Percentiles rank a stretch among this genome's conserved stretches.
Evolutionary conservation across 2,329 filamentous ascomycete genomes (phyloP).

Genomic region (Fusarium sp.): DNA sequence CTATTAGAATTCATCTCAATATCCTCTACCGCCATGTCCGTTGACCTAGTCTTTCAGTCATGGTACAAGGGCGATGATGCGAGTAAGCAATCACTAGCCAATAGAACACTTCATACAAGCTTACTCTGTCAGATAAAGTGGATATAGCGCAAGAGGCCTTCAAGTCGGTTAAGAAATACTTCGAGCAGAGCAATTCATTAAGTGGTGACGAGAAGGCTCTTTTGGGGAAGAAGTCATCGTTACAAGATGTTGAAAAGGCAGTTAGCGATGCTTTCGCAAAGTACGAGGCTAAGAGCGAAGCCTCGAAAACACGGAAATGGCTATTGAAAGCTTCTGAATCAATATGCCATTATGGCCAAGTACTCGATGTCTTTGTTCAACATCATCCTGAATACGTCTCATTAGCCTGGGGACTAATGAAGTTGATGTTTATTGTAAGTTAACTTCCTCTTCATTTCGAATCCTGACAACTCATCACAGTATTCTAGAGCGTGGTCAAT

Average conservation of each 20-base stretch:
- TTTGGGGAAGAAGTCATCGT: background rate
- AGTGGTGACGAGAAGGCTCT: background rate
- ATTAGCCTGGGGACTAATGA: slow-evolving; percentile 14
- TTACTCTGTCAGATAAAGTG: background rate
- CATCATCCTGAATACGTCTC: slow-evolving; percentile 21
- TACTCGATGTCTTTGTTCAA: slow-evolving; percentile 15
- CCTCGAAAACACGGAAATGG: background rate
- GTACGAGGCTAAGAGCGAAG: background rate
- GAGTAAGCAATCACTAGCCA: background rate
- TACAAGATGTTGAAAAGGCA: background rate
- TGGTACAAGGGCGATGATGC: background rate
- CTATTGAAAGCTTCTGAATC: background rate
- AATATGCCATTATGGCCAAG: slow-evolving; percentile 1
- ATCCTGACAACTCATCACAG: background rate
- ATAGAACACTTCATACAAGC: background rate
- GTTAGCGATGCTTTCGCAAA: background rate
- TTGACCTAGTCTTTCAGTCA: background rate
- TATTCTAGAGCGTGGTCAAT: background rate
- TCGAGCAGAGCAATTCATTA: background rate
- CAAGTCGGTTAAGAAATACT: background rate
- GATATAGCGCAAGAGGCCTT: background rate
- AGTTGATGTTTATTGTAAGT: slow-evolving; percentile 8
- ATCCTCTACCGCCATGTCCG: background rate
- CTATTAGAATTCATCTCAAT: fast-evolving
- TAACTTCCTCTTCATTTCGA: fast-evolving